phyloP scores from a whole-genome alignment of 257 asterid genomes.

The Jaltomata sinuosa region DNA sequence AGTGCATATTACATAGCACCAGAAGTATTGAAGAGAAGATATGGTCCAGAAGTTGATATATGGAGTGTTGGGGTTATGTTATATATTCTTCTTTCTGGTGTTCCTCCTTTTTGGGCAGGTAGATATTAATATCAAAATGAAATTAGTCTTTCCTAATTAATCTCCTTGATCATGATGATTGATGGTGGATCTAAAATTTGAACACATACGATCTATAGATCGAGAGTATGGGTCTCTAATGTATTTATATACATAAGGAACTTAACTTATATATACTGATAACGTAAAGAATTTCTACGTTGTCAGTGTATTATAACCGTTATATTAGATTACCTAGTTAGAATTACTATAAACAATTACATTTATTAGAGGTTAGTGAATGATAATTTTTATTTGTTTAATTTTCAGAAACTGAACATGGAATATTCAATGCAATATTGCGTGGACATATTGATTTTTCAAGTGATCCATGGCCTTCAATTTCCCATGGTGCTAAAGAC shows the following conservation, averaged over 20 bases:
- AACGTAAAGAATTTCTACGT: too few species aligned
- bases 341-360: too few species aligned
- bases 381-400: background rate
- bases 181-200: too few species aligned
- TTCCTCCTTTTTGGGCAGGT: slow-evolving; percentile 97
- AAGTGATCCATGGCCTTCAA: slow-evolving; percentile 91
- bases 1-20: slow-evolving; percentile 98
- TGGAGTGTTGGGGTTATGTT: slow-evolving; percentile 97
- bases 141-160: too few species aligned
- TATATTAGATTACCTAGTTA: too few species aligned
- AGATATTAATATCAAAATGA: background rate
- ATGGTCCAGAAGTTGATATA: slow-evolving; percentile 91
- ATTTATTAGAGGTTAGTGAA: background rate
- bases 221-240: too few species aligned
- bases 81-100: slow-evolving; percentile 84
- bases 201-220: too few species aligned
- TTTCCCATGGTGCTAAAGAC: slow-evolving; percentile 88
- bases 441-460: slow-evolving; percentile 76
- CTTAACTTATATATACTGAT: too few species aligned
- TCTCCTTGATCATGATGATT: too few species aligned
- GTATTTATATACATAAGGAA: too few species aligned
- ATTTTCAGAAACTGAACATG: slow-evolving; percentile 75
- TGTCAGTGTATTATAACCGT: too few species aligned
- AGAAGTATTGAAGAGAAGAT: slow-evolving; percentile 80
- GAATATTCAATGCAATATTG: slow-evolving; percentile 82